Conservation (phyloP, 495 filamentous ascomycete genomes). For the Daldinia vernicosa region DNA sequence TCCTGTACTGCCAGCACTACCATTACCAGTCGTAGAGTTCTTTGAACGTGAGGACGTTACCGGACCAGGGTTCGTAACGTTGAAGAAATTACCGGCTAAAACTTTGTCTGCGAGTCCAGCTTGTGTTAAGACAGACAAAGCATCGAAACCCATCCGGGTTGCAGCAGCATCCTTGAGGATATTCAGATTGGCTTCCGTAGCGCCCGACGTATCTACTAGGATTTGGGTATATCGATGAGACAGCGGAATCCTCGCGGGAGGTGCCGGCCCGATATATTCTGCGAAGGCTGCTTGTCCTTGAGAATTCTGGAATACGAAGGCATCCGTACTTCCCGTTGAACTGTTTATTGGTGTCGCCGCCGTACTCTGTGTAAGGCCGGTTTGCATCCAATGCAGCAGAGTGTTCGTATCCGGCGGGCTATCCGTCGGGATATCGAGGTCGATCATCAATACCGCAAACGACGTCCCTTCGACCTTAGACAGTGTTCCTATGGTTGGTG, state of each 20-base stretch:
- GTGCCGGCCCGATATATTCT: conserved; percentile 50
- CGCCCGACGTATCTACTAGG: conserved; percentile 51
- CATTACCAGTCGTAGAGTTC: conserved; percentile 31
- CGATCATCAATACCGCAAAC: conserved; percentile 52
- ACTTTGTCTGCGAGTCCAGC: conserved; percentile 48
- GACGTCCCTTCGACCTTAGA: conserved; percentile 47
- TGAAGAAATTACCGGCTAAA: conserved; percentile 56
- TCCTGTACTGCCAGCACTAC: conserved; percentile 24
- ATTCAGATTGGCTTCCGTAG: conserved; percentile 31
- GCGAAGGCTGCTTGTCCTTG: conserved; percentile 41
- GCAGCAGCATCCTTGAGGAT: conserved; percentile 46
- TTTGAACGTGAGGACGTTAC: conserved; percentile 15
- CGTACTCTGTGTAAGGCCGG: conserved; percentile 49
- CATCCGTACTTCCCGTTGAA: conserved; percentile 40
- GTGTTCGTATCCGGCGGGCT: conserved; percentile 49
- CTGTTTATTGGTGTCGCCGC: conserved; percentile 44
- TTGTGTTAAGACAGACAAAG: conserved; percentile 38
- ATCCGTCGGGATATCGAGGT: conserved; percentile 56
- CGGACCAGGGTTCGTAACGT: conserved; percentile 56
- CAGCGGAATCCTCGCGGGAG: conserved; percentile 53
- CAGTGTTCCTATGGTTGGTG: conserved; percentile 46
- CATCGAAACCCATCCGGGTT: conserved; percentile 47
- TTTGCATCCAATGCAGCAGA: conserved; percentile 57
- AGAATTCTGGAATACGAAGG: conserved; percentile 48
- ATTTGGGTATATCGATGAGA: conserved; percentile 55